Conservation (phyloP, 2,329 filamentous ascomycete species). For the Xylariaceae sp. region DNA sequence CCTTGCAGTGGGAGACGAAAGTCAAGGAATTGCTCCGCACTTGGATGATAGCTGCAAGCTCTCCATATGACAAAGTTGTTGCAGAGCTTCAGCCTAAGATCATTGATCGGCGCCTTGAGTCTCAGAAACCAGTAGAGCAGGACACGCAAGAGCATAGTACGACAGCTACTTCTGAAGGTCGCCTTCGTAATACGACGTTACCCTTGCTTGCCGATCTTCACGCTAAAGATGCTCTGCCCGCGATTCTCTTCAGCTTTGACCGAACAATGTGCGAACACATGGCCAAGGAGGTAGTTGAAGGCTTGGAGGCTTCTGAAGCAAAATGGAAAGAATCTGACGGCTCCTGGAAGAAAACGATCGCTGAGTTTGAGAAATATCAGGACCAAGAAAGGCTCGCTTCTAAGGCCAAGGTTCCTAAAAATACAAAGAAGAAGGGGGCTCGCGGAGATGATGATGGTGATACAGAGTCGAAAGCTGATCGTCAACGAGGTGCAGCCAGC, state of each 20-base stretch:
- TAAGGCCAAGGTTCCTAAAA: neutral
- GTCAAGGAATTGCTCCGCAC: neutral
- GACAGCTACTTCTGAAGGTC: neutral
- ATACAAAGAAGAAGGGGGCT: neutral
- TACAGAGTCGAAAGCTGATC: neutral
- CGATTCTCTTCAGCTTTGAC: slow-evolving; percentile 6
- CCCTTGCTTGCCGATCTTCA: neutral
- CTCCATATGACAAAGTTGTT: neutral
- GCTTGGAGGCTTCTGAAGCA: neutral
- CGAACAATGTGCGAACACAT: neutral
- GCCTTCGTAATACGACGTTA: neutral
- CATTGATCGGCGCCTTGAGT: neutral
- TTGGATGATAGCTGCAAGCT: neutral
- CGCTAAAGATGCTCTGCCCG: neutral
- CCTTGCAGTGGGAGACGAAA: neutral
- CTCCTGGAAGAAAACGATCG: neutral
- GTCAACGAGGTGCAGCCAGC: neutral
- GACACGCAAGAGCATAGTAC: no score
- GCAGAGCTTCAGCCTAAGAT: neutral
- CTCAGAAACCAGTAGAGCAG: no score
- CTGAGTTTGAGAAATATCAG: neutral
- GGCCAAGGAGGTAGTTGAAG: neutral
- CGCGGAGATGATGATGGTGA: neutral
- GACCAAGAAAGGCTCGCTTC: slow-evolving; percentile 1
- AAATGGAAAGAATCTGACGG: neutral